These are phyloP conservation scores for Cymbopogon citratus DNA, from an alignment of 176 grass and related monocot species.

Conservation along the genomic window DNA sequence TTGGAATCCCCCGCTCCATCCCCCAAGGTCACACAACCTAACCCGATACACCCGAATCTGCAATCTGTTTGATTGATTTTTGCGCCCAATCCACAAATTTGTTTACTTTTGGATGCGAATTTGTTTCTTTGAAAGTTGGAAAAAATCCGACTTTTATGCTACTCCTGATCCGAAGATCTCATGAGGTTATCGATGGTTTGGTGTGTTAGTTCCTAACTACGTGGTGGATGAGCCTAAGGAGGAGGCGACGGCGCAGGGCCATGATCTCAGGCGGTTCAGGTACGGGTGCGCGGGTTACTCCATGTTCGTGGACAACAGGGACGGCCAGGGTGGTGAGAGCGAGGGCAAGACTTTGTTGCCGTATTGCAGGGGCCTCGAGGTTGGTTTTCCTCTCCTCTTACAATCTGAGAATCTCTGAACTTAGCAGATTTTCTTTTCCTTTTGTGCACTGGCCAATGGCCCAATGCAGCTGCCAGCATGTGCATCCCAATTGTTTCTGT, in stretches of 20 bases:
- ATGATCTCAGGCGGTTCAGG: conserved; percentile 61
- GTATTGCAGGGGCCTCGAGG: conserved; percentile 89
- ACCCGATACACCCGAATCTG: neutral
- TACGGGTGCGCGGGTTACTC: conserved; percentile 87
- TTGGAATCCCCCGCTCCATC: conserved; percentile 77
- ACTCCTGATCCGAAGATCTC: conserved; percentile 26
- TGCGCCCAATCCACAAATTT: neutral
- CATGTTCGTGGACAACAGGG: conserved; percentile 62
- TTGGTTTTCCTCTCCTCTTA: conserved; percentile 30
- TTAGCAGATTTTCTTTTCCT: neutral
- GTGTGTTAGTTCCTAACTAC: conserved; percentile 51
- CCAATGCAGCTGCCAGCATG: neutral
- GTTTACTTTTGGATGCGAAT: neutral
- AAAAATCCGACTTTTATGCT: neutral
- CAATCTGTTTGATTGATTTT: neutral
- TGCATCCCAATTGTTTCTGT: conserved; percentile 10
- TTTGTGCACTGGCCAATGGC: neutral
- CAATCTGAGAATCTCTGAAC: neutral
- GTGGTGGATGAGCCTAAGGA: conserved; percentile 60
- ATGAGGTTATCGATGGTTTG: conserved; percentile 14
- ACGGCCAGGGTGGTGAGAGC: conserved; percentile 25
- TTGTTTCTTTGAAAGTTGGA: neutral
- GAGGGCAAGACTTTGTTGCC: conserved; percentile 63
- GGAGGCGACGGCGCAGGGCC: conserved; percentile 46
- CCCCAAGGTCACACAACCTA: conserved; percentile 63